Percentiles rank a stretch among this genome's conserved stretches.
phyloP scores from a whole-genome alignment of 371 early-diverging fungal species.

The Capillidium rhysosporum region DNA sequence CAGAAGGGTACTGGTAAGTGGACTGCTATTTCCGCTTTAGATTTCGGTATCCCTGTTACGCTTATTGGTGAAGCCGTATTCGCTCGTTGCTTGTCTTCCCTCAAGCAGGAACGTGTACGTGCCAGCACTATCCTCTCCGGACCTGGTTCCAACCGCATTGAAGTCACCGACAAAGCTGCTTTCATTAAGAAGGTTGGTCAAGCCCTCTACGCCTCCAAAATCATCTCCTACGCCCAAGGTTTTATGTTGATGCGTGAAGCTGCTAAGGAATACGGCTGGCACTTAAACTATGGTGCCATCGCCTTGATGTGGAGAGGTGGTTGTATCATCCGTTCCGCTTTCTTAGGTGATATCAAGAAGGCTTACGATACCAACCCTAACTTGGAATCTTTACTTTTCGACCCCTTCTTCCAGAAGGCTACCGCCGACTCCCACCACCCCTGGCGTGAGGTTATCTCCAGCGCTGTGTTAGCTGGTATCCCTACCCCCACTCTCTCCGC shows the following conservation, averaged over 20 bases:
- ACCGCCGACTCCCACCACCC: conserved; percentile 59
- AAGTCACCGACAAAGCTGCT: conserved; percentile 63
- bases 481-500: conserved; percentile 83
- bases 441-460: conserved; percentile 79
- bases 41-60: conserved; percentile 84
- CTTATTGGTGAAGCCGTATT: conserved; percentile 97
- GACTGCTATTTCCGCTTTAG: conserved; percentile 90
- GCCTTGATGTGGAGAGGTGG: conserved; percentile 99
- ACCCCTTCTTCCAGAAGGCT: conserved; percentile 85
- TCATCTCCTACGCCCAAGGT: conserved; percentile 97
- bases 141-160: conserved; percentile 30
- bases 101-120: conserved; percentile 83
- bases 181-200: conserved; percentile 75
- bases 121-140: conserved; percentile 73
- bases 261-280: conserved; percentile 80
- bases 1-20: conserved; percentile 99
- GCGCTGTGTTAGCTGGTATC: conserved; percentile 66
- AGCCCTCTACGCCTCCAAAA: conserved; percentile 92
- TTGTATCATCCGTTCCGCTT: conserved; percentile 92
- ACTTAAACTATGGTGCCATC: conserved; percentile 88
- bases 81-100: conserved; percentile 84
- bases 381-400: conserved; percentile 75
- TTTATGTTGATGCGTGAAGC: conserved; percentile 97
- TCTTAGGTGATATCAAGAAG: conserved; percentile 89
- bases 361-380: conserved; percentile 75